Evolutionary conservation across 805 yeast genomes (phyloP).

Genomic region (Lipomyces starkeyi): DNA sequence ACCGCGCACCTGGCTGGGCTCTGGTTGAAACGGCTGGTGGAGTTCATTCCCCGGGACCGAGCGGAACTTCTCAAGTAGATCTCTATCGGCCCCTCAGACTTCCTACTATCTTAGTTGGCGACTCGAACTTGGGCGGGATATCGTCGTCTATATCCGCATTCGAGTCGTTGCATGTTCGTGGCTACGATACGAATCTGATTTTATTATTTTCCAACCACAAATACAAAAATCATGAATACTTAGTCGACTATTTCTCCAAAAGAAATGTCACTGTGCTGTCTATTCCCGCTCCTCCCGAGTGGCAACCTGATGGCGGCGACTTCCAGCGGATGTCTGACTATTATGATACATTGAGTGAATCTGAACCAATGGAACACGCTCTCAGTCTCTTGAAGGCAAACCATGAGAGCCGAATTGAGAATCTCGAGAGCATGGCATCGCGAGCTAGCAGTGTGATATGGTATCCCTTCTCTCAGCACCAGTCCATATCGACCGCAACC

Average conservation of each 20-base stretch:
- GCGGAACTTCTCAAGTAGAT: slow-evolving; percentile 5
- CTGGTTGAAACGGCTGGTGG: slow-evolving; percentile 8
- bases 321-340: background rate
- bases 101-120: background rate
- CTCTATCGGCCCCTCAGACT: slow-evolving; percentile 8
- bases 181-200: background rate
- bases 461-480: slow-evolving; percentile 43
- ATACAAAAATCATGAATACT: slow-evolving; percentile 3
- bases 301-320: background rate
- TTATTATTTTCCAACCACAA: background rate
- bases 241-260: background rate
- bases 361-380: slow-evolving; percentile 1
- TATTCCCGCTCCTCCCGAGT: slow-evolving; percentile 5
- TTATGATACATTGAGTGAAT: background rate
- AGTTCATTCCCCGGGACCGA: slow-evolving; percentile 5
- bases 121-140: slow-evolving; percentile 5
- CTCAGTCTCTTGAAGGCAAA: slow-evolving; percentile 18
- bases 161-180: slow-evolving; percentile 6
- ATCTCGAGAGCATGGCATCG: slow-evolving; percentile 3
- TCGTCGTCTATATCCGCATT: slow-evolving; percentile 9
- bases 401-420: slow-evolving; percentile 9
- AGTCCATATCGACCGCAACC: slow-evolving; percentile 26
- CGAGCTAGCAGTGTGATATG: slow-evolving; percentile 26
- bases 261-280: background rate
- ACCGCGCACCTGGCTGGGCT: background rate